Evolutionary conservation across 176 grass and related monocot species (phyloP).

Genomic region (Alloteropsis semialata): DNA sequence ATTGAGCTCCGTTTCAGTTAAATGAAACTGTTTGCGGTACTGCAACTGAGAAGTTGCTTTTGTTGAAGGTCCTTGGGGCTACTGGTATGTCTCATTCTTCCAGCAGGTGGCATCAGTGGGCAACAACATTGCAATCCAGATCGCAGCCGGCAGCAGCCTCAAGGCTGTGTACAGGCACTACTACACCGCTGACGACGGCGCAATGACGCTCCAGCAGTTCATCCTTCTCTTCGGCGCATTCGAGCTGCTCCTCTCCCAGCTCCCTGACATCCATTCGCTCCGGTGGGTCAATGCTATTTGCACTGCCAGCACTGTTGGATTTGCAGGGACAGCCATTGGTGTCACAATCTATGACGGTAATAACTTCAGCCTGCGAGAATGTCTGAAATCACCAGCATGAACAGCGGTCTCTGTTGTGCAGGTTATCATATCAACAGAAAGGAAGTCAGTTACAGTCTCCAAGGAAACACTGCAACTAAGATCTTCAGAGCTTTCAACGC

Average conservation of each 20-base stretch:
- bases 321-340: constrained; percentile 58
- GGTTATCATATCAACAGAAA: constrained; percentile 45
- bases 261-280: constrained; percentile 76
- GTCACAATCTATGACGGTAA: constrained; percentile 73
- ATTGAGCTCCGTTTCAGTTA: neutral
- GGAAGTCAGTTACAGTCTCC: constrained; percentile 46
- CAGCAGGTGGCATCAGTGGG: constrained; percentile 76
- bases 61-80: constrained; percentile 59
- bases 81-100: constrained; percentile 68
- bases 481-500: constrained; percentile 73
- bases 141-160: constrained; percentile 80
- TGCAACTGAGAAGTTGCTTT: neutral
- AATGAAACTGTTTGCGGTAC: neutral
- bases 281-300: constrained; percentile 78
- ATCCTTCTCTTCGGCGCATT: constrained; percentile 66
- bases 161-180: constrained; percentile 74
- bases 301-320: constrained; percentile 73
- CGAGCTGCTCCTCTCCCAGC: constrained; percentile 71
- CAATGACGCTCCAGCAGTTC: constrained; percentile 69
- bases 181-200: neutral
- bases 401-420: constrained; percentile 8
- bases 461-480: constrained; percentile 45
- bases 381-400: neutral
- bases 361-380: neutral
- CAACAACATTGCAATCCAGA: constrained; percentile 88